These are phyloP conservation scores for Metschnikowia colocasiae DNA, from an alignment of 805 yeast species.

Conservation along the genomic window DNA sequence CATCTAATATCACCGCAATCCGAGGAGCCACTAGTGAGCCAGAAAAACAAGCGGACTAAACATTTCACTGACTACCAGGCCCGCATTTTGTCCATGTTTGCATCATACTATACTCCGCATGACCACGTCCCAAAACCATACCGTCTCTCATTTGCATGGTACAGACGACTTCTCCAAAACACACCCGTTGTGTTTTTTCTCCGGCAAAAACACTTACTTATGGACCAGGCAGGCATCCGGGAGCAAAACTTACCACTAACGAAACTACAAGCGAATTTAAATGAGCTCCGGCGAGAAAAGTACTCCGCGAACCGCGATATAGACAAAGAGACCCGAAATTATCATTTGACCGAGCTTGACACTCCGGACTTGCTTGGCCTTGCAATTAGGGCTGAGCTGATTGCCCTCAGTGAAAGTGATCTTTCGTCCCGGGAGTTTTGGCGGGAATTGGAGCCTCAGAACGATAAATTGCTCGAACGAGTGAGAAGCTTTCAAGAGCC, in stretches of 20 bases:
- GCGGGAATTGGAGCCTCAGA: background rate
- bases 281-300: slow-evolving; percentile 8
- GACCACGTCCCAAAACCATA: slow-evolving; percentile 11
- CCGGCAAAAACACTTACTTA: slow-evolving; percentile 25
- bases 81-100: slow-evolving; percentile 23
- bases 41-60: slow-evolving; percentile 12
- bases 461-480: background rate
- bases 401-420: background rate
- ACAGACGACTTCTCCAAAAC: slow-evolving; percentile 21
- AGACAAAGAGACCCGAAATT: slow-evolving; percentile 20
- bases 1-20: background rate
- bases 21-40: slow-evolving; percentile 10
- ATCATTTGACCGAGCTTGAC: slow-evolving; percentile 31
- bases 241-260: slow-evolving; percentile 22
- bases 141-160: slow-evolving; percentile 29
- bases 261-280: slow-evolving; percentile 15
- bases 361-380: slow-evolving; percentile 28
- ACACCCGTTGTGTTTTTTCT: slow-evolving; percentile 32
- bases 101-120: slow-evolving; percentile 25
- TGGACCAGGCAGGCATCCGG: slow-evolving; percentile 23
- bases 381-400: slow-evolving; percentile 18
- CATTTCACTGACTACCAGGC: slow-evolving; percentile 25
- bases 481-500: background rate
- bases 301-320: slow-evolving; percentile 5
- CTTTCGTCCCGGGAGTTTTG: background rate